A percentile compares a stretch with the other conserved stretches of the same genome.
Conservation (phyloP, 1,139 yeast species). For the Maudiozyma humilis region DNA sequence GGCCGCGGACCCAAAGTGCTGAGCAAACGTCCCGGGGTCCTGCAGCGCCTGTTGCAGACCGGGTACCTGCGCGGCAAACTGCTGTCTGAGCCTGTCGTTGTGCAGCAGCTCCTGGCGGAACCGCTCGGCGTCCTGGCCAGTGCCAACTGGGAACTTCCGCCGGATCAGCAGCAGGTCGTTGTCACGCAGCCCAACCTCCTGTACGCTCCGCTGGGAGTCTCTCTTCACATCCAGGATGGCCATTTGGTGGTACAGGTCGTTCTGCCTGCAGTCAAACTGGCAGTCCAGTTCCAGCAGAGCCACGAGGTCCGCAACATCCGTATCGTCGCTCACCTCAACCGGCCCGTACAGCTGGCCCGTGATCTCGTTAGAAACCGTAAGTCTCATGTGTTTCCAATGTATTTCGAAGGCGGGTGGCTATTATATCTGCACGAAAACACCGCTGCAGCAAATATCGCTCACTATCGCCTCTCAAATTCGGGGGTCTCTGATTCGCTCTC, state of each 20-base stretch:
- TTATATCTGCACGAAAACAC: no score
- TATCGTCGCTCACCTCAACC: slow-evolving; percentile 43
- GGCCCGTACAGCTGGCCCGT: slow-evolving; percentile 28
- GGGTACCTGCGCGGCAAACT: slow-evolving; percentile 36
- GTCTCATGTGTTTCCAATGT: no score
- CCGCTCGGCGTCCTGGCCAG: slow-evolving; percentile 39
- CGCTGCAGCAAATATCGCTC: no score
- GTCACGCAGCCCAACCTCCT: slow-evolving; percentile 42
- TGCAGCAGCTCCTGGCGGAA: slow-evolving; percentile 42
- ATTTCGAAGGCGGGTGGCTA: no score
- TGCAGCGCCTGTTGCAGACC: slow-evolving; percentile 39
- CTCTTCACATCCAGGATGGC: slow-evolving; percentile 32
- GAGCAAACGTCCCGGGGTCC: slow-evolving; percentile 47
- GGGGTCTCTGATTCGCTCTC: no score
- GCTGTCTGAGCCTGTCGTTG: slow-evolving; percentile 36
- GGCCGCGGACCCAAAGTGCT: slow-evolving; percentile 34
- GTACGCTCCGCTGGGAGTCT: slow-evolving; percentile 35
- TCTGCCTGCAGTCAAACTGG: slow-evolving; percentile 40
- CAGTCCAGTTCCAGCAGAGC: slow-evolving; percentile 77
- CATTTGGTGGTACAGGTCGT: slow-evolving; percentile 44
- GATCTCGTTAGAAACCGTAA: slow-evolving; percentile 27
- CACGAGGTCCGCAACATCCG: slow-evolving; percentile 58
- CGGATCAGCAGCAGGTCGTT: slow-evolving; percentile 50
- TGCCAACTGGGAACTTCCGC: slow-evolving; percentile 20
- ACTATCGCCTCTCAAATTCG: no score